A percentile compares a stretch with the other conserved stretches of the same genome.
phyloP scores from a whole-genome alignment of 257 asterid genomes.

The Voacanga thouarsii region DNA sequence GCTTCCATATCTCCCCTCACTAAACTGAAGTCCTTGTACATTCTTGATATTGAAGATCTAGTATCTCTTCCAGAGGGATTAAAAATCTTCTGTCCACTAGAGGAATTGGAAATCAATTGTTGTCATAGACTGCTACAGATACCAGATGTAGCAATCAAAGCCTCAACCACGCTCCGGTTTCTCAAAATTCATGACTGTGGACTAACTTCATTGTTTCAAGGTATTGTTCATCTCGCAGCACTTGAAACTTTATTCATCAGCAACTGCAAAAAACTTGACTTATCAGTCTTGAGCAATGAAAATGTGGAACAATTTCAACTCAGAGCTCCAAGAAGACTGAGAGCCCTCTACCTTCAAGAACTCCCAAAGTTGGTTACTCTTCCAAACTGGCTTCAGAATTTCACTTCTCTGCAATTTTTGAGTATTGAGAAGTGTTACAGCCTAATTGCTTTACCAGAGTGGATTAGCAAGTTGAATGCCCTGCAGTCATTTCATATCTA shows the following conservation, averaged over 20 bases:
- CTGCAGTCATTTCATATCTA: neutral
- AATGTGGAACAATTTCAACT: neutral
- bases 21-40: neutral
- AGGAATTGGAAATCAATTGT: neutral
- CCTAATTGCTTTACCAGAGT: neutral
- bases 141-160: neutral
- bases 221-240: neutral
- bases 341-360: neutral
- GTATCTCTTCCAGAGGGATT: neutral
- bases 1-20: too few species aligned
- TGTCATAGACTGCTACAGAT: neutral
- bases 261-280: neutral
- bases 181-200: neutral
- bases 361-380: neutral
- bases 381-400: neutral
- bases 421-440: neutral
- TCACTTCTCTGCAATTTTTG: neutral
- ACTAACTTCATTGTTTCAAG: neutral
- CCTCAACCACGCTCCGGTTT: neutral
- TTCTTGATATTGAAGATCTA: neutral
- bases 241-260: neutral
- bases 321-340: neutral
- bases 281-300: neutral
- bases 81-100: neutral
- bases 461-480: neutral